Evolutionary conservation across 2,329 filamentous ascomycete species (phyloP).

Genomic region (Xylariaceae sp.): DNA sequence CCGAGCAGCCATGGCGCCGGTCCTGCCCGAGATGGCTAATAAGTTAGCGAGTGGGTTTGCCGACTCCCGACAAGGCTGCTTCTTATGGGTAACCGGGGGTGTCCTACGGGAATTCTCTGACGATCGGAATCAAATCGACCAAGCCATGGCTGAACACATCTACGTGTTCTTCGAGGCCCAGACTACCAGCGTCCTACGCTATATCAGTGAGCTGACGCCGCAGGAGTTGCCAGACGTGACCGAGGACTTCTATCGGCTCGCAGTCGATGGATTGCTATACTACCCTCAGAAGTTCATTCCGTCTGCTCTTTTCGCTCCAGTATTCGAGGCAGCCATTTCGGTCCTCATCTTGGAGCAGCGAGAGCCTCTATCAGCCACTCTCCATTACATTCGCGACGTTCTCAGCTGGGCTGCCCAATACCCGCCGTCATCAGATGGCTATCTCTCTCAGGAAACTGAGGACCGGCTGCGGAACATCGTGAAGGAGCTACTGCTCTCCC

Average conservation of each 20-base stretch:
- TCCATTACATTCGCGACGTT: conserved; percentile 89
- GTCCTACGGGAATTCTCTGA: conserved; percentile 94
- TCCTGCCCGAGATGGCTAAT: conserved; percentile 78
- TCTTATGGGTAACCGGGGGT: conserved; percentile 95
- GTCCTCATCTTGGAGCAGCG: conserved; percentile 84
- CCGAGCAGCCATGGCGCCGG: conserved; percentile 75
- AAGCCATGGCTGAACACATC: conserved; percentile 75
- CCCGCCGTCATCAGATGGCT: conserved; percentile 51
- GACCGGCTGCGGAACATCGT: conserved; percentile 66
- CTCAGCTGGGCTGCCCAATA: conserved; percentile 80
- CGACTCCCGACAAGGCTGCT: conserved; percentile 83
- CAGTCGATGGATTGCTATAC: conserved; percentile 86
- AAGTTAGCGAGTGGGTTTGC: conserved; percentile 82
- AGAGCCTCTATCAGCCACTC: conserved; percentile 80
- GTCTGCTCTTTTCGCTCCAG: conserved; percentile 70
- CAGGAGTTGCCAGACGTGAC: conserved; percentile 75
- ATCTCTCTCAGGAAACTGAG: conserved; percentile 50
- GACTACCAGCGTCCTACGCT: conserved; percentile 79
- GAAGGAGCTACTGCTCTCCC: conserved; percentile 58
- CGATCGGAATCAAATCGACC: conserved; percentile 75
- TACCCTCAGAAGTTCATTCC: conserved; percentile 79
- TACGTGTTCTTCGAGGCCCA: conserved; percentile 95
- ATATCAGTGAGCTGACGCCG: conserved; percentile 74
- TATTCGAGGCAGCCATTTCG: conserved; percentile 80
- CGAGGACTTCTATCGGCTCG: conserved; percentile 91